Conservation (phyloP, 768 basidiomycete genomes). For the Panellus pusillus region DNA sequence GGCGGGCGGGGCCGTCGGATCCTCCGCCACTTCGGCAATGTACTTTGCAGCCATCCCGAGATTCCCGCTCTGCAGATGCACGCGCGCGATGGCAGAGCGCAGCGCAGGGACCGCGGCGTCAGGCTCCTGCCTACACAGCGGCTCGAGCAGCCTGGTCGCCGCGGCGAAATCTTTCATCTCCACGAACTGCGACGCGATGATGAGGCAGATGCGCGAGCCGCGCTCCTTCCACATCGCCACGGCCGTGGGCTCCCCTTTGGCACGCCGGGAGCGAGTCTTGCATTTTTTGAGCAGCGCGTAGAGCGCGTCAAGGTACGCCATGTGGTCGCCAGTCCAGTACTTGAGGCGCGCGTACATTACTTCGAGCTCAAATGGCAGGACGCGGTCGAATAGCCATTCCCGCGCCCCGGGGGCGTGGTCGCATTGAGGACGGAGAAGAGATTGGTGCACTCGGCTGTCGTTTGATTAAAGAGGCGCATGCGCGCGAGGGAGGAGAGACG, state of each 20-base stretch:
- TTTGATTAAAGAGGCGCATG: slow-evolving; percentile 82
- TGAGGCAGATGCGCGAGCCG: slow-evolving; percentile 69
- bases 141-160: slow-evolving; percentile 65
- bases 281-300: slow-evolving; percentile 62
- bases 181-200: slow-evolving; percentile 77
- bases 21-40: slow-evolving; percentile 50
- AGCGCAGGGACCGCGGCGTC: slow-evolving; percentile 47
- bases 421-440: slow-evolving; percentile 69
- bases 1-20: slow-evolving; percentile 42
- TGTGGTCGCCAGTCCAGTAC: slow-evolving; percentile 81
- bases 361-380: slow-evolving; percentile 62
- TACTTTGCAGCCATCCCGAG: slow-evolving; percentile 58
- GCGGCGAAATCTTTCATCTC: slow-evolving; percentile 86
- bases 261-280: slow-evolving; percentile 47
- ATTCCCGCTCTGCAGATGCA: slow-evolving; percentile 76
- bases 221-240: slow-evolving; percentile 83
- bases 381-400: slow-evolving; percentile 56
- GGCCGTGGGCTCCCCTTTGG: slow-evolving; percentile 34
- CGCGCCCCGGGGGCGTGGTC: slow-evolving; percentile 55
- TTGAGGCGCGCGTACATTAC: slow-evolving; percentile 73
- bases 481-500: slow-evolving; percentile 78
- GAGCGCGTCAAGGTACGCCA: slow-evolving; percentile 79
- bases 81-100: slow-evolving; percentile 67
- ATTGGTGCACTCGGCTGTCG: slow-evolving; percentile 81
- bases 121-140: slow-evolving; percentile 51